These are phyloP conservation scores for Guadua angustifolia DNA, from an alignment of 176 grass and related monocot genomes.

Conservation along the genomic window DNA sequence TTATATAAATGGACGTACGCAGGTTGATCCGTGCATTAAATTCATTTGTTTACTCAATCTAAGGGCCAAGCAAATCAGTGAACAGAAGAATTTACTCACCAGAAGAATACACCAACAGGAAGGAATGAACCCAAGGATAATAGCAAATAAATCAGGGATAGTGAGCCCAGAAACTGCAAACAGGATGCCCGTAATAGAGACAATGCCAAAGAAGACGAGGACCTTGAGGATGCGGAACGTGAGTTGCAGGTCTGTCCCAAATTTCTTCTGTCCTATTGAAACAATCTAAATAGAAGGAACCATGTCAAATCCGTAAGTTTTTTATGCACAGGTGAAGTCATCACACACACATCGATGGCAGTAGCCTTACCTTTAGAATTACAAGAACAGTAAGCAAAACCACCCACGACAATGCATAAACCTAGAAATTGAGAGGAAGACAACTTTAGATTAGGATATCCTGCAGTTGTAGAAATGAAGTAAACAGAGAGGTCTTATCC, in stretches of 20 bases:
- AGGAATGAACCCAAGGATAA: conserved; percentile 67
- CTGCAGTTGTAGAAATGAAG: background rate
- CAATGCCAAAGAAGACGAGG: conserved; percentile 71
- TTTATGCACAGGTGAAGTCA: too few relatives aligned
- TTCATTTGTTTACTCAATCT: background rate
- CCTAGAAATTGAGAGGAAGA: conserved; percentile 52
- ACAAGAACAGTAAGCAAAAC: conserved; percentile 81
- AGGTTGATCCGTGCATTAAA: background rate
- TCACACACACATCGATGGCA: conserved; percentile 7
- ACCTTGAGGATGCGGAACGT: conserved; percentile 78
- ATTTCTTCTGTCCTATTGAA: conserved; percentile 37
- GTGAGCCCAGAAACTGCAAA: conserved; percentile 61
- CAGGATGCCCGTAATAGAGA: conserved; percentile 61
- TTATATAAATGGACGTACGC: too few relatives aligned
- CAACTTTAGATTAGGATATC: conserved; percentile 1
- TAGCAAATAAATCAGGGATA: conserved; percentile 65
- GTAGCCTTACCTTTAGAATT: conserved; percentile 73
- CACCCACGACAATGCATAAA: conserved; percentile 90
- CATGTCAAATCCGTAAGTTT: too few relatives aligned
- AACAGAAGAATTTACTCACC: conserved; percentile 48
- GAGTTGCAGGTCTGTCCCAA: conserved; percentile 64
- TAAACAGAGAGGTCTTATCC: conserved; percentile 15
- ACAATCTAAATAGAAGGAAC: conserved; percentile 61
- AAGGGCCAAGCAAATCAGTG: background rate
- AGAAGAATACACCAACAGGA: conserved; percentile 73